These are phyloP conservation scores for Emericellopsis terricola DNA, from an alignment of 495 filamentous ascomycete genomes.

Conservation along the genomic window DNA sequence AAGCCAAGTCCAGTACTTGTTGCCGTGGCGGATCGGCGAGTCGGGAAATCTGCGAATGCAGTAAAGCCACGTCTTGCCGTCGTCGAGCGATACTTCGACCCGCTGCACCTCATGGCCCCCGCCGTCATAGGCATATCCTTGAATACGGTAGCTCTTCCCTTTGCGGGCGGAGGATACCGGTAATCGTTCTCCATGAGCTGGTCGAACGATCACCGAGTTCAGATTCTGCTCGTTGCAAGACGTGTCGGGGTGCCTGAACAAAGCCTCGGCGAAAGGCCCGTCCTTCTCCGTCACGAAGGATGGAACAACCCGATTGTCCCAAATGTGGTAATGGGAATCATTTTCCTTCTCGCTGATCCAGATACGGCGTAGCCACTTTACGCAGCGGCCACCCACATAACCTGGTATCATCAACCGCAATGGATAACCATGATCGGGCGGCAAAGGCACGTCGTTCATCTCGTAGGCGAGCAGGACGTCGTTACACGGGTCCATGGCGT, in stretches of 20 bases:
- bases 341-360: slow-evolving; percentile 64
- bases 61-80: slow-evolving; percentile 71
- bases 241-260: slow-evolving; percentile 85
- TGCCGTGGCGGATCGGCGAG: slow-evolving; percentile 48
- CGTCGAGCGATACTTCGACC: slow-evolving; percentile 73
- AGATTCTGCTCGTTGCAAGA: slow-evolving; percentile 87
- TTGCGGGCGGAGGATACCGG: slow-evolving; percentile 28
- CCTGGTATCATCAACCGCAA: slow-evolving; percentile 75
- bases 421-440: slow-evolving; percentile 79
- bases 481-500: slow-evolving; percentile 69
- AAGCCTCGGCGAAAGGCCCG: slow-evolving; percentile 50
- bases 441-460: slow-evolving; percentile 79
- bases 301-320: slow-evolving; percentile 83
- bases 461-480: slow-evolving; percentile 82
- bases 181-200: slow-evolving; percentile 61
- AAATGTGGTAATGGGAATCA: slow-evolving; percentile 93
- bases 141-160: no score
- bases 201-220: slow-evolving; percentile 78
- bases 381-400: slow-evolving; percentile 84
- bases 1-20: slow-evolving; percentile 59
- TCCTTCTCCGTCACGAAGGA: slow-evolving; percentile 78
- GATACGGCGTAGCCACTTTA: slow-evolving; percentile 85
- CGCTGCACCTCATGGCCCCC: slow-evolving; percentile 77
- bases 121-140: slow-evolving; percentile 81
- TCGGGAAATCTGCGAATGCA: slow-evolving; percentile 71